Evolutionary conservation across 2,329 filamentous ascomycete genomes (phyloP).

Genomic region (Pestalotiopsis sp.): DNA sequence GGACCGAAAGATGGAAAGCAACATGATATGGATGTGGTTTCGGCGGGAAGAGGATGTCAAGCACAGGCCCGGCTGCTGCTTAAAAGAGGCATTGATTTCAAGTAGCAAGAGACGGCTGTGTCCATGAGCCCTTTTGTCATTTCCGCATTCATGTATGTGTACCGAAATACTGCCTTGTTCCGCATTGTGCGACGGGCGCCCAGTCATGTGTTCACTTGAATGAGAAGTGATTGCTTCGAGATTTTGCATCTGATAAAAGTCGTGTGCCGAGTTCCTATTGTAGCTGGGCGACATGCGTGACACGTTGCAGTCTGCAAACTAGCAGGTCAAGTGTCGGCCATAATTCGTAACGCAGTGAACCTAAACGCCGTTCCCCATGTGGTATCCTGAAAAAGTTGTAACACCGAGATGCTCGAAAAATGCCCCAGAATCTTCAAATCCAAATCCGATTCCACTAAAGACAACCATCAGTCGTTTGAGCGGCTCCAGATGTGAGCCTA

Average conservation of each 20-base stretch:
- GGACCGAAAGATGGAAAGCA: too few relatives aligned
- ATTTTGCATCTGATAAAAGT: not conserved
- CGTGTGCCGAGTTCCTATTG: not conserved
- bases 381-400: not conserved
- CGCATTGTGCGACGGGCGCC: too few relatives aligned
- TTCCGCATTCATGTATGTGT: too few relatives aligned
- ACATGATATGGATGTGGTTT: too few relatives aligned
- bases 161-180: too few relatives aligned
- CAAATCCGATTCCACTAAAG: not conserved
- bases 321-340: not conserved
- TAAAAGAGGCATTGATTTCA: too few relatives aligned
- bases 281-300: not conserved
- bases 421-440: not conserved
- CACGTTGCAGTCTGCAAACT: too few relatives aligned
- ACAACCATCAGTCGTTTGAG: not conserved
- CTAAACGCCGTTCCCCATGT: not conserved
- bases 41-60: too few relatives aligned
- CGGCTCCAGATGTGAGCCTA: not conserved
- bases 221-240: not conserved
- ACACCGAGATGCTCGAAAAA: not conserved
- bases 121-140: too few relatives aligned
- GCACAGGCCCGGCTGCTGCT: too few relatives aligned
- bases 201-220: not conserved
- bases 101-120: too few relatives aligned
- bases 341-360: not conserved